A percentile compares a stretch with the other conserved stretches of the same genome.
These are phyloP conservation scores for Salix arbutifolia DNA, from an alignment of 345 rosid species.

Conservation along the genomic window DNA sequence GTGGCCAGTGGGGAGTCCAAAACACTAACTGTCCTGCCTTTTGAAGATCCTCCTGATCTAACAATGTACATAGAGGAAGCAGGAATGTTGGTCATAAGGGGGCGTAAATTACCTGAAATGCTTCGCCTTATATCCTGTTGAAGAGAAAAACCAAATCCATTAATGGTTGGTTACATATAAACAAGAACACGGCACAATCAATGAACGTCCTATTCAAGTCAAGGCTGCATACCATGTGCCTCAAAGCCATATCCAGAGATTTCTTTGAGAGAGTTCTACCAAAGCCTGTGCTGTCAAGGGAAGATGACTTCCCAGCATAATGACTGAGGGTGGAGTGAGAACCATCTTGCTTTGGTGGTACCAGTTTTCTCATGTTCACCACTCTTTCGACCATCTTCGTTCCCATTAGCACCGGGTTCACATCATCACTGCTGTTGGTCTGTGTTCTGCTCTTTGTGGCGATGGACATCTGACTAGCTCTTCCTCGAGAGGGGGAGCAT, in stretches of 20 bases:
- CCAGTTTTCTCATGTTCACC: slow-evolving; percentile 29
- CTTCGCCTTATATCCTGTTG: slow-evolving; percentile 31
- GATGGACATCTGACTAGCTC: background rate
- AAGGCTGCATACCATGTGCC: slow-evolving; percentile 24
- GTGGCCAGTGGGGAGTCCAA: slow-evolving; percentile 27
- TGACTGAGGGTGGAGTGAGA: slow-evolving; percentile 20
- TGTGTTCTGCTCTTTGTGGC: slow-evolving; percentile 15
- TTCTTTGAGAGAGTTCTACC: slow-evolving; percentile 28
- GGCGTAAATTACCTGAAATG: slow-evolving; percentile 20
- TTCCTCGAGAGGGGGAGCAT: slow-evolving; percentile 26
- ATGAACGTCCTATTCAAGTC: no score
- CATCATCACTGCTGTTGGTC: slow-evolving; percentile 13
- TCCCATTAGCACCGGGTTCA: slow-evolving; percentile 29
- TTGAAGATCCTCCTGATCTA: slow-evolving; percentile 29
- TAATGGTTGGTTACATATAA: background rate
- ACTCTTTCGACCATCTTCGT: slow-evolving; percentile 32
- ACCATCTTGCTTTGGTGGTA: slow-evolving; percentile 36
- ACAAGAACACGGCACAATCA: background rate
- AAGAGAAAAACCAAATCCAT: background rate
- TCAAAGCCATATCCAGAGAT: slow-evolving; percentile 31
- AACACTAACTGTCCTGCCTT: slow-evolving; percentile 17
- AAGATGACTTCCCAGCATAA: slow-evolving; percentile 25
- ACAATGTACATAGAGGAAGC: slow-evolving; percentile 49
- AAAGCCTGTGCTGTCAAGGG: slow-evolving; percentile 24
- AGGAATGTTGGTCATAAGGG: slow-evolving; percentile 59